phyloP scores from a whole-genome alignment of 2,329 filamentous ascomycete genomes.

The Arthrobotrys conoides region DNA sequence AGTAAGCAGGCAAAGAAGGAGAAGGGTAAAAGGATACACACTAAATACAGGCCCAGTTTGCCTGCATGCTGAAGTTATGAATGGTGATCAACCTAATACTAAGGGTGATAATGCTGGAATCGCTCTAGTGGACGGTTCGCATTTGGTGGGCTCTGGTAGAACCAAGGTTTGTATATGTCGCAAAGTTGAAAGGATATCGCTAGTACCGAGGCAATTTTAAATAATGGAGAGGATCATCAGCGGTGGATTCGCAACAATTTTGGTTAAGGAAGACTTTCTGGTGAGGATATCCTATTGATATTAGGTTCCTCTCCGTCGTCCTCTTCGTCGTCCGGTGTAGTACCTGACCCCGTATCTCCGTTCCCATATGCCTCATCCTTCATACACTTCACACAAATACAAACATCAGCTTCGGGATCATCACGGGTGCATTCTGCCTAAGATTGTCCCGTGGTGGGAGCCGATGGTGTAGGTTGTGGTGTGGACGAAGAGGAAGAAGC shows the following conservation, averaged over 20 bases:
- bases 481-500: constrained; percentile 38
- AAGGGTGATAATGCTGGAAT: not conserved
- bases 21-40: constrained; percentile 25
- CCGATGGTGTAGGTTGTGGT: constrained; percentile 27
- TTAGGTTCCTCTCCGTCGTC: constrained; percentile 1
- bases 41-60: constrained; percentile 29
- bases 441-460: constrained; percentile 32
- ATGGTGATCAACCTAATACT: not conserved
- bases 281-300: constrained; percentile 10
- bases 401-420: constrained; percentile 33
- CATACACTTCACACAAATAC: constrained; percentile 40
- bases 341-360: constrained; percentile 11
- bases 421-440: constrained; percentile 43
- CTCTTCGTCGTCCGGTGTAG: constrained; percentile 8
- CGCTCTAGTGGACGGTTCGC: not conserved
- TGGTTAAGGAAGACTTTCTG: not conserved
- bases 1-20: constrained; percentile 7
- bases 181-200: constrained; percentile 11
- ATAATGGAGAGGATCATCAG: too few species aligned
- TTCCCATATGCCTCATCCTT: constrained; percentile 23
- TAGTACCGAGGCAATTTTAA: not conserved
- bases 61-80: constrained; percentile 16
- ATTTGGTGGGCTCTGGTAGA: not conserved
- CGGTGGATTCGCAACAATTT: not conserved
- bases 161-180: not conserved